Conservation (phyloP, 176 grass and related monocot genomes). For the Aegilops sharonensis region DNA sequence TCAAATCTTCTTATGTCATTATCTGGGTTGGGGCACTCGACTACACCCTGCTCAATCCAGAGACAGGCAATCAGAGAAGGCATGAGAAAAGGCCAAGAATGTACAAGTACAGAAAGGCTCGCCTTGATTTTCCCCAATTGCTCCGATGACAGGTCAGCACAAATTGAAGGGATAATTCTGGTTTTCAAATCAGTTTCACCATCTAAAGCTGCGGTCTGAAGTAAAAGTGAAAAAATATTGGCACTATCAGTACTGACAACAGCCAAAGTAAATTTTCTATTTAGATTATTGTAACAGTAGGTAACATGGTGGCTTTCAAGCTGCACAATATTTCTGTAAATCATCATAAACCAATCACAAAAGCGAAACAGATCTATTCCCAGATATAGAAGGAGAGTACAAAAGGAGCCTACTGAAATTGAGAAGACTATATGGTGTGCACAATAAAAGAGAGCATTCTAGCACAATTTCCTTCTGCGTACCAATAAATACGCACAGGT, state of each 20-base stretch:
- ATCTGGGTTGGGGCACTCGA: conserved; percentile 87
- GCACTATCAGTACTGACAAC: neutral
- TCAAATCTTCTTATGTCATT: conserved; percentile 94
- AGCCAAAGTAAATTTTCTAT: conserved; percentile 1
- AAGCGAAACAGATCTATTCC: neutral
- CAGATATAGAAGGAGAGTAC: neutral
- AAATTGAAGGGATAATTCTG: conserved; percentile 60
- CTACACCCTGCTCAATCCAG: conserved; percentile 68
- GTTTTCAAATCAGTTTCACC: conserved; percentile 98
- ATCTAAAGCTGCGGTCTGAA: conserved; percentile 91
- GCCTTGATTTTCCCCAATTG: conserved; percentile 70
- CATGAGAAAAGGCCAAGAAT: conserved; percentile 25
- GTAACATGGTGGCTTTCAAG: conserved; percentile 9
- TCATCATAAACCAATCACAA: neutral
- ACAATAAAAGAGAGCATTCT: conserved; percentile 9
- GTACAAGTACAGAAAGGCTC: conserved; percentile 30
- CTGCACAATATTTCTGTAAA: neutral
- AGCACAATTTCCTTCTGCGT: neutral
- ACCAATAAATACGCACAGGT: neutral
- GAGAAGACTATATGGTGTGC: neutral
- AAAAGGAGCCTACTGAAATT: neutral
- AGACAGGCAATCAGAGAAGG: conserved; percentile 28
- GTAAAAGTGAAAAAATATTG: neutral
- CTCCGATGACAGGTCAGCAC: conserved; percentile 55
- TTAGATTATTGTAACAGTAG: neutral